These are phyloP conservation scores for Gentiana straminea DNA, from an alignment of 257 asterid genomes.

Conservation along the genomic window DNA sequence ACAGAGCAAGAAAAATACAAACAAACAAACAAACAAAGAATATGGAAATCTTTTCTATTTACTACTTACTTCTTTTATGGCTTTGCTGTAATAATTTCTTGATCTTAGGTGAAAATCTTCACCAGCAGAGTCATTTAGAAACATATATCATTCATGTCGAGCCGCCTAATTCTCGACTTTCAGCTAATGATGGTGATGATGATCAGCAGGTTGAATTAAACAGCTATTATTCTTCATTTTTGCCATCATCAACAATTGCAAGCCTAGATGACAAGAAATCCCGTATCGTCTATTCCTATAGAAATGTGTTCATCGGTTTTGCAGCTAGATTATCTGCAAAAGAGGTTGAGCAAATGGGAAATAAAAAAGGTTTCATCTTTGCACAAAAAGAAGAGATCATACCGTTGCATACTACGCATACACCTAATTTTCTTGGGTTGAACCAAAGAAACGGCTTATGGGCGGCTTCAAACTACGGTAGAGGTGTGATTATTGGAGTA, in stretches of 20 bases:
- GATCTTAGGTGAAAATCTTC: no score
- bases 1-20: no score
- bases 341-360: conserved; percentile 9
- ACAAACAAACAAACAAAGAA: no score
- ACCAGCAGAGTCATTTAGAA: neutral
- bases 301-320: conserved; percentile 10
- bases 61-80: no score
- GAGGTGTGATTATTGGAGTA: conserved; percentile 12
- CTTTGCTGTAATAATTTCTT: no score
- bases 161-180: conserved; percentile 1
- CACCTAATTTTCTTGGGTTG: conserved; percentile 10
- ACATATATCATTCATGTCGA: conserved; percentile 8
- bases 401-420: conserved; percentile 8
- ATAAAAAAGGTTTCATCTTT: conserved; percentile 10
- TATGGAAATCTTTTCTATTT: no score
- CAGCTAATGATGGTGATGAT: neutral
- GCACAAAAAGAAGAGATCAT: conserved; percentile 4
- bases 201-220: conserved; percentile 1
- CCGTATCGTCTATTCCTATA: conserved; percentile 9
- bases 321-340: conserved; percentile 7
- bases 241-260: conserved; percentile 1
- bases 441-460: conserved; percentile 8
- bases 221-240: conserved; percentile 8
- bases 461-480: conserved; percentile 8
- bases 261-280: neutral